Evolutionary conservation across 139 green algal genomes (phyloP), one percentile per base, ranked within the genome.

Genomic region (Spirogloea muscicola): DNA sequence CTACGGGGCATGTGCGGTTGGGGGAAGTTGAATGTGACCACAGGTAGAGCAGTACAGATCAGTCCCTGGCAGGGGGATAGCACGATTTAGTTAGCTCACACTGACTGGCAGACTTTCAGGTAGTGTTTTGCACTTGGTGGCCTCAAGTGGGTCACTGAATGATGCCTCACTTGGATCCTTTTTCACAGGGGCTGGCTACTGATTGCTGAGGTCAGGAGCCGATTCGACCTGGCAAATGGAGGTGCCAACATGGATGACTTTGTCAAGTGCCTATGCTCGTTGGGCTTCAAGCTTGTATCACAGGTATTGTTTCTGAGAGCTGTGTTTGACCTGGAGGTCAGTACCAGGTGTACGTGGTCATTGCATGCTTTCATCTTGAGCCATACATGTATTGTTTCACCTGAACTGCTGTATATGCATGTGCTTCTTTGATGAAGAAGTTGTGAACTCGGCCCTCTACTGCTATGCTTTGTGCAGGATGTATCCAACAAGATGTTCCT

Each of bases 401-500:
- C n/a, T n/a, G n/a, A n/a, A n/a, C n/a, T n/a, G n/a, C n/a, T n/a
- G n/a, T n/a, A n/a, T n/a, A n/a, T n/a, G n/a, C n/a, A n/a, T n/a
- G n/a, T n/a, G 61, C 39, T 66, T 9, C 55, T 64, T 13, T 13
- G 10, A 10, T 38, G 10, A 13, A 10, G 10, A 7, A 33, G 52
- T 31, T 62, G 5, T 7, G 9, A 7, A 7, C 6, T 62, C 52
- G 52, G 52, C 60, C 60, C 33, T 7, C 33, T 69, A 33, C 34
- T 18, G 57, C 33, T 69, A 7, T 63, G 31, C 5, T 59, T 49
- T 49, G 4, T 38, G 31, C 62, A 80, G 72, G 73, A 81, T 36
- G 65, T 38, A 21, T 48, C 38, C 21, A 81, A 81, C 65, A 81
- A 81, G 65, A 81, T 81, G 73, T 81, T 81, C 37, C 21, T 81